Evolutionary conservation across 495 filamentous ascomycete genomes (phyloP).

Genomic region (Glonium stellatum): DNA sequence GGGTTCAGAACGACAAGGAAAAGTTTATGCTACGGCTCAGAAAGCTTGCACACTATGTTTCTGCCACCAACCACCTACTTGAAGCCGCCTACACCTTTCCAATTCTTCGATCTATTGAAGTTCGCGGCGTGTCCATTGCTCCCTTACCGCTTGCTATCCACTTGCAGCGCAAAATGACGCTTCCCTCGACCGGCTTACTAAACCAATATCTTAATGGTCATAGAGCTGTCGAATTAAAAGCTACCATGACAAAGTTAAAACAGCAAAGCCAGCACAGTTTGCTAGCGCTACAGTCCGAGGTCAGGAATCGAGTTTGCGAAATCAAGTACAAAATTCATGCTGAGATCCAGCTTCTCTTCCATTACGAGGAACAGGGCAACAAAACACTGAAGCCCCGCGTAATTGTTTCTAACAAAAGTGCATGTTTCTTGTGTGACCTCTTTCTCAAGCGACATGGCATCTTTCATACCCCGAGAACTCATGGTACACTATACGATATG

Average conservation of each 20-base stretch:
- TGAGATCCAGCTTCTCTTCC: conserved; percentile 20
- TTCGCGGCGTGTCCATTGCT: neutral
- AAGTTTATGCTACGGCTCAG: neutral
- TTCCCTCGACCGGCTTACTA: neutral
- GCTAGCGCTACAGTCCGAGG: neutral
- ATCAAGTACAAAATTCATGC: conserved; percentile 15
- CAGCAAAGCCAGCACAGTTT: neutral
- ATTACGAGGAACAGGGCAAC: conserved; percentile 11
- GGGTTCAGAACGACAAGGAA: neutral
- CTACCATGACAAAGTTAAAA: neutral
- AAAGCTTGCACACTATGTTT: conserved; percentile 7
- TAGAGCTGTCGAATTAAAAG: neutral
- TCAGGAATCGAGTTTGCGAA: neutral
- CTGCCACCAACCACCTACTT: conserved; percentile 1
- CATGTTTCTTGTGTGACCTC: conserved; percentile 23
- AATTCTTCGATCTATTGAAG: neutral
- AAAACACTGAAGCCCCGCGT: conserved; percentile 2
- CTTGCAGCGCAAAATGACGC: neutral
- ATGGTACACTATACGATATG: conserved; percentile 15
- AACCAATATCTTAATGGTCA: neutral
- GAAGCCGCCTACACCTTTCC: neutral
- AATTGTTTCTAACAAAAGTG: conserved; percentile 17
- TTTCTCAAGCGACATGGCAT: conserved; percentile 15
- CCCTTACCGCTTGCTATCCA: neutral
- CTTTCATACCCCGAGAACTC: conserved; percentile 17